Base-by-base conservation (phyloP, 2,329 filamentous ascomycete species). In the Phyllosticta citrichinensis region DNA sequence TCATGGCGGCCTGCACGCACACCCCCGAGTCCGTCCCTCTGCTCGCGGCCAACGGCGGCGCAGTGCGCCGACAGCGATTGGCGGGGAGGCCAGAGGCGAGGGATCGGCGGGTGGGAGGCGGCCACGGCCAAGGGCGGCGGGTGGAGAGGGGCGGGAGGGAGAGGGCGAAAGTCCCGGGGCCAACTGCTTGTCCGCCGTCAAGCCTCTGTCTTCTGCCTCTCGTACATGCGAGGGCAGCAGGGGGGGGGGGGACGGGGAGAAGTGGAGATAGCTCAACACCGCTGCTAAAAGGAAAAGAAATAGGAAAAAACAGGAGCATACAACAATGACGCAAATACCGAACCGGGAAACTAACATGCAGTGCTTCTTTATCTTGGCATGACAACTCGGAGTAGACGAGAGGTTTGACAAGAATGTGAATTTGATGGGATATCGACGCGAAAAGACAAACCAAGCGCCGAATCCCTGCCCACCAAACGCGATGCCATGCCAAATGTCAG, bases 81-180 rank as follows among this genome's bases (percentile, higher is more conserved):
- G 40, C 40, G 40, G 72, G 70, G 71, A 75, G 73, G 71, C 70
- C 71, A 62, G 52, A 70, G 70, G 64, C 67, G 67, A 64, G 69
- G 69, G 67, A 67, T 66, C 65, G 66, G 66, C 71, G 33, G 33
- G 55, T 22, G 55, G 67, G 68, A 68, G 63, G 65, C 62, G 62
- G 64, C 63, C 62, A 59, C 52, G 64, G 55, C 25, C 59, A 59
- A 62, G 66, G 66, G 64, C 63, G 33, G 56, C 65, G 57, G 63
- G 66, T 67, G 69, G 69, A 72, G 75, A 75, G 77, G 73, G 70
- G 66, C 76, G 67, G 77, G 76, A 74, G 74, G 75, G 69, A 71
- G 72, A 72, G 73, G 70, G 69, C 71, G 58, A 61, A 61, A 59
- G 58, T 63, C 54, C 55, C 62, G 20, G 25, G 24, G 52, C 57